phyloP scores from a whole-genome alignment of 139 green algal species.

The Medakamo hakoo region DNA sequence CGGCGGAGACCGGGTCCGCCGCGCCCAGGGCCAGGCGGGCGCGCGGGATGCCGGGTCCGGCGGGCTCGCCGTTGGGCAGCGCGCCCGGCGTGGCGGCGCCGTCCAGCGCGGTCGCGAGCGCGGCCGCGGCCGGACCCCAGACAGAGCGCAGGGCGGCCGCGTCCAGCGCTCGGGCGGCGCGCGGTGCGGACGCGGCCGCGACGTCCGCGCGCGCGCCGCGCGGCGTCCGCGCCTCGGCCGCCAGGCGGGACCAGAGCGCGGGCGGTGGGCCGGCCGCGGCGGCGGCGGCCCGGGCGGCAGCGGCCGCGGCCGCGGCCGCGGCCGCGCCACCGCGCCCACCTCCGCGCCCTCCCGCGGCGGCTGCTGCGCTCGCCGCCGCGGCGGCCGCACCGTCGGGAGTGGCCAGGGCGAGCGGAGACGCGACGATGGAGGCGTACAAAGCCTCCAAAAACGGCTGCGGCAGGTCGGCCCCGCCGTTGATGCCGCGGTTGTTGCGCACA shows the following conservation, averaged over 20 bases:
- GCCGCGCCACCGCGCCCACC: too few relatives aligned
- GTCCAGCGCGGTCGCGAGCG: constrained; percentile 82
- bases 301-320: too few relatives aligned
- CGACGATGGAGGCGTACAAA: constrained; percentile 47
- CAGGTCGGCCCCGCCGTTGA: constrained; percentile 60
- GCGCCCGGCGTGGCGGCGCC: too few relatives aligned
- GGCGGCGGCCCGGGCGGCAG: neutral
- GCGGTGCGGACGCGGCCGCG: too few relatives aligned
- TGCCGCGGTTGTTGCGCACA: constrained; percentile 60
- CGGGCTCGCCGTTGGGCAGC: too few relatives aligned
- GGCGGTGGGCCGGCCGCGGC: constrained; percentile 17
- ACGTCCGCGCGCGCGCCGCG: constrained; percentile 6
- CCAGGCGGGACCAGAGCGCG: constrained; percentile 44
- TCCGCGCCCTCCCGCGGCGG: too few relatives aligned
- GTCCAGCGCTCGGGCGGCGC: constrained; percentile 29
- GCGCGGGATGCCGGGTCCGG: too few relatives aligned
- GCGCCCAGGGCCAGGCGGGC: too few relatives aligned
- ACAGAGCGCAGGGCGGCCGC: constrained; percentile 77
- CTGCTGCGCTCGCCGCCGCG: too few relatives aligned
- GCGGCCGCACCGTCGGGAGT: neutral
- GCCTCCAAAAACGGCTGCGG: constrained; percentile 29
- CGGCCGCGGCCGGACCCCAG: constrained; percentile 74
- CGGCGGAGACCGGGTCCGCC: too few relatives aligned
- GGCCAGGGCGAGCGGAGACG: neutral
- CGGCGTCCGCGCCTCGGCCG: constrained; percentile 14